Conservation (phyloP, 495 filamentous ascomycete genomes). For the Emericellopsis terricola region DNA sequence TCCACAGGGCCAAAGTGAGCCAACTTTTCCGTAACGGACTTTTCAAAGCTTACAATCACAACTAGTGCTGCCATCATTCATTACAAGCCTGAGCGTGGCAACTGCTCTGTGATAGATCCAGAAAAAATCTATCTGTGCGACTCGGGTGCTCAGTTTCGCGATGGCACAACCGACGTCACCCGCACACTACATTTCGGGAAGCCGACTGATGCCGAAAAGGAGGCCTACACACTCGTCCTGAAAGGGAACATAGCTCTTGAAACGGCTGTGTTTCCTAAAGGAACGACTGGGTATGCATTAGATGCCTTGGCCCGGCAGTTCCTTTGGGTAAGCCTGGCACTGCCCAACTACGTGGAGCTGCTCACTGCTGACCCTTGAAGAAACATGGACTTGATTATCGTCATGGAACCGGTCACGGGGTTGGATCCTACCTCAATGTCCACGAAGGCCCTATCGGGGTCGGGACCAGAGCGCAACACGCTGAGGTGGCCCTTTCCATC, state of each 20-base stretch:
- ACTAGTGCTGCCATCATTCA: slow-evolving; percentile 72
- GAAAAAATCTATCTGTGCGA: slow-evolving; percentile 87
- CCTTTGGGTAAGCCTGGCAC: slow-evolving; percentile 46
- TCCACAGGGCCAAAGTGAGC: slow-evolving; percentile 72
- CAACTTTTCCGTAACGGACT: background rate
- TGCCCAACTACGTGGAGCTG: background rate
- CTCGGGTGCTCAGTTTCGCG: slow-evolving; percentile 85
- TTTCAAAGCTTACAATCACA: too few relatives aligned
- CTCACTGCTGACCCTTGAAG: slow-evolving; percentile 13
- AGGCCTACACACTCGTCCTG: slow-evolving; percentile 86
- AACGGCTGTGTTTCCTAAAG: slow-evolving; percentile 79
- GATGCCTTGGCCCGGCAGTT: slow-evolving; percentile 81
- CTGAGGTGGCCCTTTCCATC: slow-evolving; percentile 73
- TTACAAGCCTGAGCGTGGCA: slow-evolving; percentile 78
- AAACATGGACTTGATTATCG: slow-evolving; percentile 83
- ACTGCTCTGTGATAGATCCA: slow-evolving; percentile 72
- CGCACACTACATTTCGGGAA: slow-evolving; percentile 82
- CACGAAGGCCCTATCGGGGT: slow-evolving; percentile 97
- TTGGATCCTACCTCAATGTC: slow-evolving; percentile 84
- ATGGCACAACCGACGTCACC: slow-evolving; percentile 95
- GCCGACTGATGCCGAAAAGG: slow-evolving; percentile 70
- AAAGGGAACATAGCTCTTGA: slow-evolving; percentile 94
- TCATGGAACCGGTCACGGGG: slow-evolving; percentile 92
- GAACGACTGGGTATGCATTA: slow-evolving; percentile 81
- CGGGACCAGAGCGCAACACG: slow-evolving; percentile 77